Evolutionary conservation across 805 yeast species (phyloP).

Genomic region (Cyberlindnera mississippiensis): DNA sequence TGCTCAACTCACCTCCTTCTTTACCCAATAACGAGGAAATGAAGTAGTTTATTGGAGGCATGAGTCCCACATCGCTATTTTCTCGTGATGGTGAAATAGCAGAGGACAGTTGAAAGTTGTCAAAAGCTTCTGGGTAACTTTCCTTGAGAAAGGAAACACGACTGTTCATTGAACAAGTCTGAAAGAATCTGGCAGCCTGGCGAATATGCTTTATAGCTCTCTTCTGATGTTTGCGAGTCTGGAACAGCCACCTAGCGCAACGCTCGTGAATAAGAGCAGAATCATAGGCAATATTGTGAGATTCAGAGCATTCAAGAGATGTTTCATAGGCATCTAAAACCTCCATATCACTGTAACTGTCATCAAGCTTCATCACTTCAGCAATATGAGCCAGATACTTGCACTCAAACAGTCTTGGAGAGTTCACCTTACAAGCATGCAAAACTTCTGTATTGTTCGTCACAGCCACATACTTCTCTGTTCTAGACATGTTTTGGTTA

Average conservation of each 20-base stretch:
- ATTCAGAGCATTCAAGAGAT: conserved; percentile 38
- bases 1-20: conserved; percentile 6
- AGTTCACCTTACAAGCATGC: conserved; percentile 32
- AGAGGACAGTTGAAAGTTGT: conserved; percentile 28
- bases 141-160: conserved; percentile 27
- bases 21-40: conserved; percentile 28
- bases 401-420: conserved; percentile 37
- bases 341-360: conserved; percentile 30
- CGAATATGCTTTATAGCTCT: conserved; percentile 36
- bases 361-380: conserved; percentile 24
- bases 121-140: conserved; percentile 29
- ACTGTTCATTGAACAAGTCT: conserved; percentile 28
- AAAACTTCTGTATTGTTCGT: conserved; percentile 26
- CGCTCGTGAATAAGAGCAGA: conserved; percentile 38
- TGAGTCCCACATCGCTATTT: conserved; percentile 12
- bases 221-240: conserved; percentile 21
- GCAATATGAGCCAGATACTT: conserved; percentile 37
- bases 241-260: conserved; percentile 36
- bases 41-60: conserved; percentile 28
- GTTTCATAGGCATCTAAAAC: conserved; percentile 42
- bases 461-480: conserved; percentile 24
- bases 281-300: conserved; percentile 33
- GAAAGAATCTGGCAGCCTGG: conserved; percentile 35
- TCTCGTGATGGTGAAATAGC: conserved; percentile 10
- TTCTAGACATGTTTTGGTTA: conserved; percentile 22